Evolutionary conservation across 1,139 yeast species (phyloP), one percentile per base, ranked within the genome.

Genomic region (Kurtzmaniella natalensis): DNA sequence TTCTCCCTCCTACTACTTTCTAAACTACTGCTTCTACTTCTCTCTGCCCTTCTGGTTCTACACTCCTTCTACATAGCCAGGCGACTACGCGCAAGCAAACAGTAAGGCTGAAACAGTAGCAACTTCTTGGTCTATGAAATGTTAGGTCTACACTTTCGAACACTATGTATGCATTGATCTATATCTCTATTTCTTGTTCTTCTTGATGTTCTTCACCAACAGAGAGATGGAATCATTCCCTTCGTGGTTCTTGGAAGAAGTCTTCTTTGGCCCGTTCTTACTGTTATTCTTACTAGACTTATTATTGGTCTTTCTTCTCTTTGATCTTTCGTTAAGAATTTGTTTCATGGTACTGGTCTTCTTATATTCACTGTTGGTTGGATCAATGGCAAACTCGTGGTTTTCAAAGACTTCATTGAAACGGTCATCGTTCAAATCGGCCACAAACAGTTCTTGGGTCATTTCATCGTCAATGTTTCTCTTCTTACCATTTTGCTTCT

Each of bases 331-430:
- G 33, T 76, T 70, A 59, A 88, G 61, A 34, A 92, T 76, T 56
- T 81, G 72, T 53, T 81, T 81, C 95, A 89, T 88, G 17, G 94
- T 87, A 25, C 78, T 66, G 1, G 97, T 88, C 61, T 82, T 78
- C 64, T 85, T 88, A 67, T 77, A 92, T 53, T 86, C 95, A 14
- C 95, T 83, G 48, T 74, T 79, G 13, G 95, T 81, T 15, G 96
- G 92, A 57, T 85, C 95, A 49, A 92, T 87, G 7, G 96, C 96
- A 60, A 79, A 94, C 38, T 84, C 94, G 45, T 86, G 95, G 44
- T 78, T 79, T 47, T 88, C 94, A 52, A 85, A 89, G 44, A 92
- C 72, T 48, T 87, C 96, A 29, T 73, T 71, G 68, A 94, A 94
- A 63, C 99, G 83, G 18, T 84, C 81, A 67, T 94, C 99, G 35